A percentile compares a stretch with the other conserved stretches of the same genome.
These are phyloP conservation scores for Ascochyta fabae DNA, from an alignment of 2,329 filamentous ascomycete species.

Conservation along the genomic window DNA sequence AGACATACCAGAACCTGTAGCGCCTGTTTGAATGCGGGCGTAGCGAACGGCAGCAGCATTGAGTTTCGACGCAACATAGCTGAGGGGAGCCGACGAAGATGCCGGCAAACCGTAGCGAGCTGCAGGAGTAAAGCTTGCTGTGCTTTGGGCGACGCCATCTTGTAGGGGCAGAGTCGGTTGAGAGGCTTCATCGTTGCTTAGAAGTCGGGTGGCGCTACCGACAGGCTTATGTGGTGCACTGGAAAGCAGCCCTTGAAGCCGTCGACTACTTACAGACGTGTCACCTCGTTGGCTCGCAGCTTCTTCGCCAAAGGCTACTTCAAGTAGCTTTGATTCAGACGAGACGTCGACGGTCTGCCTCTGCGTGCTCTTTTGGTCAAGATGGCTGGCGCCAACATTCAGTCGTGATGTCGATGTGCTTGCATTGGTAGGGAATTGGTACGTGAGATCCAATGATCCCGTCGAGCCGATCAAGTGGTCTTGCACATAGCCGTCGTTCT, in stretches of 20 bases:
- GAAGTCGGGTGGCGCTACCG: constrained; percentile 22
- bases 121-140: constrained; percentile 8
- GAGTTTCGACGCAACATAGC: constrained; percentile 17
- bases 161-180: constrained; percentile 28
- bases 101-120: constrained; percentile 18
- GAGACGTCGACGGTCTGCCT: not conserved
- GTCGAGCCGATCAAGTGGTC: not conserved
- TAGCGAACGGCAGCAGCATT: constrained; percentile 30
- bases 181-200: constrained; percentile 36
- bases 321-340: constrained; percentile 15
- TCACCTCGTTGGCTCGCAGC: constrained; percentile 15
- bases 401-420: not conserved
- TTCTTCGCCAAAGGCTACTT: constrained; percentile 33
- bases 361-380: not conserved
- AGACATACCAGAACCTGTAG: constrained; percentile 5
- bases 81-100: not conserved
- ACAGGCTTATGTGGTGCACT: constrained; percentile 17
- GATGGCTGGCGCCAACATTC: not conserved
- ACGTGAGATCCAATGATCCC: constrained; percentile 34
- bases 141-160: constrained; percentile 36
- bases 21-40: not conserved
- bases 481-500: not conserved
- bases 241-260: not conserved
- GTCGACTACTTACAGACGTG: not conserved
- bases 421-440: constrained; percentile 32